Conservation (phyloP, 2,329 filamentous ascomycete species). For the Exserohilum turcica region DNA sequence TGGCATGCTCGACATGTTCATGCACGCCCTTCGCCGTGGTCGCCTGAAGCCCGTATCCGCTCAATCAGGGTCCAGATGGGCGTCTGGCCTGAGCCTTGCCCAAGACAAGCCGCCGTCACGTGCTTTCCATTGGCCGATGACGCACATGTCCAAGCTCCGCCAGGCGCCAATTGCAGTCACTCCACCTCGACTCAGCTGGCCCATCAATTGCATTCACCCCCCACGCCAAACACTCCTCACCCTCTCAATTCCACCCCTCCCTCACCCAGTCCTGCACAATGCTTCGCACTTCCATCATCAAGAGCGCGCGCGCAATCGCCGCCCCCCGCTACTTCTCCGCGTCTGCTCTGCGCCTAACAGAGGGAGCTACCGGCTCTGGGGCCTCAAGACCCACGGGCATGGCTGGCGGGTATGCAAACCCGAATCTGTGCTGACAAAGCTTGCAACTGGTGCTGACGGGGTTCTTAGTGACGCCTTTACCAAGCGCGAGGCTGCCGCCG, state of each 20-base stretch:
- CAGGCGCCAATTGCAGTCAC: conserved; percentile 22
- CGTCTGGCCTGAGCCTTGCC: not conserved
- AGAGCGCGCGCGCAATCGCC: conserved; percentile 47
- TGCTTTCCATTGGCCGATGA: conserved; percentile 25
- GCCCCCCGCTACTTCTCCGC: conserved; percentile 51
- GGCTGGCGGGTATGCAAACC: conserved; percentile 40
- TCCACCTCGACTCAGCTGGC: conserved; percentile 26
- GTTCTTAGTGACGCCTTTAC: conserved; percentile 81
- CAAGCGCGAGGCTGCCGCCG: conserved; percentile 84
- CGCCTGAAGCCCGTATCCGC: not conserved
- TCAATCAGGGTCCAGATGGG: not conserved
- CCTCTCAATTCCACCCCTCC: conserved; percentile 11
- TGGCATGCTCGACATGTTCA: not conserved
- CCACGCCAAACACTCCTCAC: conserved; percentile 14
- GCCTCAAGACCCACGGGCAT: conserved; percentile 49
- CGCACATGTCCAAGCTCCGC: conserved; percentile 30
- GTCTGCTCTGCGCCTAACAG: conserved; percentile 51
- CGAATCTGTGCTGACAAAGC: not conserved
- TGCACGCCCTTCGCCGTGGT: not conserved
- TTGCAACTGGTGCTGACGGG: conserved; percentile 10
- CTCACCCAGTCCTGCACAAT: conserved; percentile 30
- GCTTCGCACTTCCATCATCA: conserved; percentile 48
- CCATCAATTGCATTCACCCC: conserved; percentile 20
- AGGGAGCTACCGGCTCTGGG: conserved; percentile 54
- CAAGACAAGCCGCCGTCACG: conserved; percentile 8